Evolutionary conservation across 805 yeast species (phyloP).

Genomic region (Lachancea sp.): DNA sequence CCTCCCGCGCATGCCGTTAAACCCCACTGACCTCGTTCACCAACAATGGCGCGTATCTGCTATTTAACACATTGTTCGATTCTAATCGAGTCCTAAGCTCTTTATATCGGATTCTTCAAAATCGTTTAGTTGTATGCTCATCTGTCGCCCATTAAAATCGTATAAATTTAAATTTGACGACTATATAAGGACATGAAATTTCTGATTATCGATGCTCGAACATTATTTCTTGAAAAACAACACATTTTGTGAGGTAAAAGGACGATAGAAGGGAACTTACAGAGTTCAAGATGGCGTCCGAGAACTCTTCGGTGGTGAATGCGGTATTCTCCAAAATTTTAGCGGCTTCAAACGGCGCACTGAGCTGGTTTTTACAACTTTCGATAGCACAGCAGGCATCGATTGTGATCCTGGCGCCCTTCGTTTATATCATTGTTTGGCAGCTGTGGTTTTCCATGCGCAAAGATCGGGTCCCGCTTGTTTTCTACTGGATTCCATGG

Average conservation of each 20-base stretch:
- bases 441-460: slow-evolving; percentile 65
- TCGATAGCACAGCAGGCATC: slow-evolving; percentile 35
- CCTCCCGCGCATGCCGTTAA: no score
- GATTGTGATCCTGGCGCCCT: slow-evolving; percentile 40
- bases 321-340: slow-evolving; percentile 16
- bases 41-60: no score
- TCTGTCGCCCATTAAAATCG: no score
- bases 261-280: no score
- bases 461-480: slow-evolving; percentile 82
- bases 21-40: no score
- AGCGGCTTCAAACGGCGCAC: slow-evolving; percentile 14
- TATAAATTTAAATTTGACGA: no score
- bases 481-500: slow-evolving; percentile 92
- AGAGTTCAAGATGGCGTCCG: slow-evolving; percentile 3
- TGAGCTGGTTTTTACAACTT: slow-evolving; percentile 27
- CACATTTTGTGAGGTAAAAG: background rate
- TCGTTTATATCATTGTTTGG: slow-evolving; percentile 57
- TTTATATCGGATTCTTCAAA: slow-evolving; percentile 3
- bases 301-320: slow-evolving; percentile 4
- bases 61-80: no score
- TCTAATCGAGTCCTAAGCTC: no score
- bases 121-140: background rate
- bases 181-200: background rate
- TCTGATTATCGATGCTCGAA: no score
- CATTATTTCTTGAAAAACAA: background rate